Evolutionary conservation across 768 basidiomycete species (phyloP), one percentile per base, ranked within the genome.

Genomic region (Termitomyces heimii): DNA sequence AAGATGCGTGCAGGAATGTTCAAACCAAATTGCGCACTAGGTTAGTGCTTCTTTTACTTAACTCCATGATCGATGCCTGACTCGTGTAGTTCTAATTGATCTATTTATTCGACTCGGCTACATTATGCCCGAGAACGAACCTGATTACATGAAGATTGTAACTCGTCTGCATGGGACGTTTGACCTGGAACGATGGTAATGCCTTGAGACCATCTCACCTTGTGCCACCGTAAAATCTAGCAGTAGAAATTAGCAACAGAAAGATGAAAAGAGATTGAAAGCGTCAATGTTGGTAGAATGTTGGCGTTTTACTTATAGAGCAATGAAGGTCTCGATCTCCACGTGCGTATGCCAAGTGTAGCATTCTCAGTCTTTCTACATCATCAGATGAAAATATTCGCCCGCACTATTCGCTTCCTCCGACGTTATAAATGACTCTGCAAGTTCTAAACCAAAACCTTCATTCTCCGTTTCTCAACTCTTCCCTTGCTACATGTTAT

Each of bases 21-120:
- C 80, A 99, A 99, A 71, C 81, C 92, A 1, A 98, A 99, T 65
- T 97, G 93, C 63, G 93, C 88, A 4, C 64, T 92, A 4, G 90
- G 92, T 92, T 37, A 53, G 83, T 73, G 20, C 45, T 62, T 55
- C 35, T 18, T 53, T 14, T 20, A 40, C 39, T 40, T 16, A 14
- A 28, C 9, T 39, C 12, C 6, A 39, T 22, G 13, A 45, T 34
- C 4, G 26, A 40, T 46, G 22, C 8, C 14, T 43, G 28, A 58
- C 48, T 55, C 13, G n/a, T n/a, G 55, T 46, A 92, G 93, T 94
- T 16, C 74, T 98, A 48, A 74, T 98, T 46, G 95, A 98, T 70
- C 86, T 98, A 58, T 80, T 98, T 70, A 81, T 98, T 50, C 83
- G 95, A 1, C 85, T 89, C 57, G 94, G 94, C 0, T 78, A 86